Base-by-base conservation (phyloP, 805 yeast species). In the Metschnikowia shivogae region DNA sequence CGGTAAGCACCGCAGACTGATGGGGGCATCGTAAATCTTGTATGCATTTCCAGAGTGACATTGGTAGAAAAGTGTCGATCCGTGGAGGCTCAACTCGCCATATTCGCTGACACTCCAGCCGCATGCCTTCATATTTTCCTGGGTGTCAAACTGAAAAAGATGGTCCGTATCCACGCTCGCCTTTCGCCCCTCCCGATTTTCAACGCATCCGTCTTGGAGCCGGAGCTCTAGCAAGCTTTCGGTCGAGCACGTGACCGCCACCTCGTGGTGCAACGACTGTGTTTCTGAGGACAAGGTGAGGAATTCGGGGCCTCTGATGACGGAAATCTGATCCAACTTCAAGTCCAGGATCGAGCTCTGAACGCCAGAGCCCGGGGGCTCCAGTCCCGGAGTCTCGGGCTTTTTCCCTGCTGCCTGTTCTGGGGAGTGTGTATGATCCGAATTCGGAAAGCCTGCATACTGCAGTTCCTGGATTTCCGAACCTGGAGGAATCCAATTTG, bases 1-100 rank as follows among this genome's bases (percentile, higher is more conserved):
- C 6, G 70, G 71, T 17, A 58, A 56, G 46, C 74, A 70, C 44
- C 67, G 66, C 29, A 46, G 50, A 6, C 59, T 72, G 42, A 69
- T 64, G 4, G 60, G 54, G 17, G 53, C 46, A 44, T 68, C 69
- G 49, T 68, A 68, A 34, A 70, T 48, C 43, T 70, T 70, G 54
- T 64, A 68, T 54, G 61, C 67, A 27, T 63, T 67, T 0, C 74
- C 74, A 3, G 70, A 62, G 13, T 65, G 60, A 56, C 74, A 70
- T 49, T 68, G 74, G 51, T 55, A 69, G 45, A 70, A 70, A 34
- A 53, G 50, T 13, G 42, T 30, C 26, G 35, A 20, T 4, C 42
- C 42, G 9, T 39, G 22, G 29, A 39, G 35, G 11, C 64, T 61
- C 47, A 70, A 60, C 48, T 60, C 58, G 8, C 73, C 73, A 6